Evolutionary conservation across 2,329 filamentous ascomycete species (phyloP).

Genomic region (Hyphodiscus sp.): DNA sequence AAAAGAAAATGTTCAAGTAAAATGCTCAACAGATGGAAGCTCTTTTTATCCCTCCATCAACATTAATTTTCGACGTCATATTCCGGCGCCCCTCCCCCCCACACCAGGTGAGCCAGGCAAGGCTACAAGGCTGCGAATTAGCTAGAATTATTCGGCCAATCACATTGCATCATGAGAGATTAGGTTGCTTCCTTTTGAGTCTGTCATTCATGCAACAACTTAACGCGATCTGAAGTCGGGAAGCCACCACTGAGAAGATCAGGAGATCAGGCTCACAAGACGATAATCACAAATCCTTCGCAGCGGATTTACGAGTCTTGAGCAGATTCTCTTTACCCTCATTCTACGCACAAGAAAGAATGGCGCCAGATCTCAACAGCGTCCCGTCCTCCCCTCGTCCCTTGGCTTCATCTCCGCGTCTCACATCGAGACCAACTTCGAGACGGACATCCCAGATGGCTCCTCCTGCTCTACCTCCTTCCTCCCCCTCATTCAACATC

Average conservation of each 20-base stretch:
- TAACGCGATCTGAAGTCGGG: not conserved
- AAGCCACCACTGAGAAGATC: too few relatives aligned
- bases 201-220: not conserved
- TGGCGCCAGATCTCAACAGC: constrained; percentile 32
- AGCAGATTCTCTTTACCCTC: not conserved
- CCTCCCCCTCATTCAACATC: constrained; percentile 68
- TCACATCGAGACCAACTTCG: constrained; percentile 22
- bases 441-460: constrained; percentile 25
- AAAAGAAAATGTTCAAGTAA: not conserved
- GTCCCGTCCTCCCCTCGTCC: constrained; percentile 28
- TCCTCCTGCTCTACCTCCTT: constrained; percentile 44
- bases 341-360: constrained; percentile 5
- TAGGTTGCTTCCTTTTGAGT: not conserved
- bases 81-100: not conserved
- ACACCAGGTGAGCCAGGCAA: not conserved
- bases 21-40: not conserved
- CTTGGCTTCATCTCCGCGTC: constrained; percentile 20
- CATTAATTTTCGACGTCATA: constrained; percentile 1
- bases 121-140: not conserved
- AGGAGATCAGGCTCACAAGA: constrained; percentile 2
- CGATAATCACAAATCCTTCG: not conserved
- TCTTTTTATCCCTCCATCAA: constrained; percentile 7
- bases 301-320: not conserved
- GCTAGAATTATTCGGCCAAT: not conserved
- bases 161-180: not conserved